These are phyloP conservation scores for Seiridium cupressi DNA, from an alignment of 2,329 filamentous ascomycete genomes.

Conservation along the genomic window DNA sequence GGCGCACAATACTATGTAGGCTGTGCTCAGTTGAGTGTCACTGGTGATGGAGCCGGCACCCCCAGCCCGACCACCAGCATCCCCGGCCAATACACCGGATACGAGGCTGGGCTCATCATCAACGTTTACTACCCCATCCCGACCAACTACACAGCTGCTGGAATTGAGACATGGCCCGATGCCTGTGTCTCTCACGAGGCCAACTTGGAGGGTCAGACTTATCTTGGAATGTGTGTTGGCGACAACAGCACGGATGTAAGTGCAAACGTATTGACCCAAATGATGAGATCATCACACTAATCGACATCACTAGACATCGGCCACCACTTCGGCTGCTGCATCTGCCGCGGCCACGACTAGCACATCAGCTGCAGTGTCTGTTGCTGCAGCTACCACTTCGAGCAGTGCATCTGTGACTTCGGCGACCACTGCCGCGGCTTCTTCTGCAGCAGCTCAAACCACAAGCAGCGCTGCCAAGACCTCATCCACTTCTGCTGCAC, in stretches of 20 bases:
- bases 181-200: constrained; percentile 1
- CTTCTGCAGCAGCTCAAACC: too few relatives aligned
- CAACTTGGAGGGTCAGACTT: constrained; percentile 3
- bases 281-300: too few relatives aligned
- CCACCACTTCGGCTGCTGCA: neutral
- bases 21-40: constrained; percentile 3
- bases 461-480: neutral
- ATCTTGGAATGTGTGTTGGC: constrained; percentile 1
- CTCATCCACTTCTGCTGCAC: neutral
- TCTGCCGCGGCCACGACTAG: neutral
- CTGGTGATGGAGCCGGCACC: neutral
- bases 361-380: neutral
- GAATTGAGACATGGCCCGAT: neutral
- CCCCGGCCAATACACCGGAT: neutral
- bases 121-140: constrained; percentile 5
- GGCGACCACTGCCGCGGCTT: too few relatives aligned
- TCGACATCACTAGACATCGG: neutral
- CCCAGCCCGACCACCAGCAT: constrained; percentile 1
- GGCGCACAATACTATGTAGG: constrained; percentile 1
- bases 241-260: neutral
- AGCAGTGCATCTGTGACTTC: neutral
- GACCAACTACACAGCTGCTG: constrained; percentile 5
- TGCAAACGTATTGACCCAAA: neutral
- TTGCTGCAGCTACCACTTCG: neutral
- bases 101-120: neutral